Conservation (phyloP, 345 rosid genomes). For the Pugionium dolabratum region DNA sequence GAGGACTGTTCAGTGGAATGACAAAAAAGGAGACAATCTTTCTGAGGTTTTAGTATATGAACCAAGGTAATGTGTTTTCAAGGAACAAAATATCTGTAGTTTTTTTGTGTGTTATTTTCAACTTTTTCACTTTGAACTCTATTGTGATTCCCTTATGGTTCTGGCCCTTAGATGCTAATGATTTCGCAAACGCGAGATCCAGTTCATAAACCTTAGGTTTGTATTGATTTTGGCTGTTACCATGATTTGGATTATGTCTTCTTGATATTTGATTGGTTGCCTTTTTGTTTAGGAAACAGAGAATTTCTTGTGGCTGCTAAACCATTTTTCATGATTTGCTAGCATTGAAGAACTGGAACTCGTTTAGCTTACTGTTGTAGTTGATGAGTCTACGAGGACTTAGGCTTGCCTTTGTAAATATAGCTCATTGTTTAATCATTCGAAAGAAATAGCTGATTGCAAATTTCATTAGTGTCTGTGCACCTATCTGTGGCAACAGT, state of each 20-base stretch:
- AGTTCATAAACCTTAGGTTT: conserved; percentile 23
- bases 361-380: background rate
- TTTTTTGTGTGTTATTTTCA: background rate
- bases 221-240: background rate
- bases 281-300: background rate
- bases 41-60: conserved; percentile 78
- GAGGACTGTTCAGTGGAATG: conserved; percentile 95
- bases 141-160: conserved; percentile 1
- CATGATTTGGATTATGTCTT: background rate
- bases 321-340: background rate
- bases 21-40: conserved; percentile 77
- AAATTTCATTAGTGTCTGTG: background rate
- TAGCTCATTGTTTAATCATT: background rate
- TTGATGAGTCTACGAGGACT: conserved; percentile 12
- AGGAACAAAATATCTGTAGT: background rate
- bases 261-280: background rate
- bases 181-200: conserved; percentile 5
- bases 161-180: conserved; percentile 11
- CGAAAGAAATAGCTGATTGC: background rate
- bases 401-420: background rate
- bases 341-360: conserved; percentile 4
- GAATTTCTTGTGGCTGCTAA: background rate
- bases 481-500: background rate
- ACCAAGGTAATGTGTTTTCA: conserved; percentile 59
- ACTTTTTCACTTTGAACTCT: background rate